Evolutionary conservation across 768 basidiomycete genomes (phyloP), one percentile per base, ranked within the genome.

Genomic region (Suillus lakei): DNA sequence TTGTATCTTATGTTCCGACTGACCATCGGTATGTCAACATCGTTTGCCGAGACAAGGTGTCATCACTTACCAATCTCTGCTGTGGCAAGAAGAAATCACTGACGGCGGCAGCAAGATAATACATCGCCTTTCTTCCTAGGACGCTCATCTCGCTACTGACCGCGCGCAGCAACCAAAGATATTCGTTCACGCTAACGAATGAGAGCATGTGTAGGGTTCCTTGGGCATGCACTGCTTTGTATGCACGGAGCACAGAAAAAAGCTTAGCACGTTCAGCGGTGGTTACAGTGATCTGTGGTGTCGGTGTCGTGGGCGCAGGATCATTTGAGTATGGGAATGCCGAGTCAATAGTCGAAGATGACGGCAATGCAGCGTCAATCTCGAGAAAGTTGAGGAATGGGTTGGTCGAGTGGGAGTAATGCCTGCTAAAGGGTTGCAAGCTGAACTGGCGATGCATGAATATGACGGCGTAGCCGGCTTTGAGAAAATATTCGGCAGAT

Each of bases 361-460:
- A 73, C 3, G 70, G 64, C 39, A 63, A 66, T 5, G 62, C 36
- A 18, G 66, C 54, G 63, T 83, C 80, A 64, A 97, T 89, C 53
- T 95, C 89, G 30, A 99, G 85, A 66, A 99, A 91, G 76, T 98
- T 96, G 64, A 99, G 89, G 80, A 99, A 99, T 0, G 97, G 97
- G 75, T 98, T 97, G 4, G 96, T 96, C 0, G 95, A 96, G 77
- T 99, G 97, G 10, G 96, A 98, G 79, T 99, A 99, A 76, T 99
- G 97, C 58, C 98, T 82, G 74, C 93, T 96, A 84, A 97, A 99
- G 0, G 98, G 98, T 72, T 98, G 95, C 50, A 99, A 86, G 69
- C 96, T 98, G 82, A 98, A 97, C 78, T 98, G 95, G 26, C 97
- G 85, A 77, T 99, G 97, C 87, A 99, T 92, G 82, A 99, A 99